Evolutionary conservation across 1,284 basidiomycete genomes (phyloP), one percentile per base, ranked within the genome.

Genomic region (Cryptococcus sp.): DNA sequence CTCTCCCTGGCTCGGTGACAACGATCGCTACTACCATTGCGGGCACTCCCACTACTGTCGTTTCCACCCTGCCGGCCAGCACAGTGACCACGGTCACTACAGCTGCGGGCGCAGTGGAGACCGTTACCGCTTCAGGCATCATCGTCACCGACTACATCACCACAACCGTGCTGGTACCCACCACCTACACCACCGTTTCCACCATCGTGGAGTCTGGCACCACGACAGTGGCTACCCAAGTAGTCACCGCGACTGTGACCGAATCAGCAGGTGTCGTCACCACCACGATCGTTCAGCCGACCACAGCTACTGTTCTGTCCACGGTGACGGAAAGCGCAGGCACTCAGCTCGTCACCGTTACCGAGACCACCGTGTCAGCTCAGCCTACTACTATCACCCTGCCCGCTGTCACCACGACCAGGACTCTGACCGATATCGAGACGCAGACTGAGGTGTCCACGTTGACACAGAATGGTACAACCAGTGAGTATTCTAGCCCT

Each of bases 1-100:
- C 55, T n/a, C 25, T 46, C 13, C 50, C 55, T 19, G 54, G 49
- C 16, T 22, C 19, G 16, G 35, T 52, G 27, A 49, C 47, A 13
- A 61, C 60, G 3, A 44, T 61, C 1, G 47, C 50, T 4, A 47
- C 49, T 6, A 57, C 60, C 47, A 19, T 45, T 16, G 35, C 53
- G 7, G 57, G 56, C 16, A 42, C 38, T 6, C 25, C 50, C 13
- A 56, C 57, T 7, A 56, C 54, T 13, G 25, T 56, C 3, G 35
- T 47, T n/a, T 41, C 50, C 20, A 60, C 55, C 19, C 8, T 60
- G n/a, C 51, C 61, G 11, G 54, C 49, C n/a, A 47, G 23, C 35
- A 56, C 61, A 3, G 40, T 57, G 47, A 62, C 57, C 3, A 16
- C 41, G 25, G 23, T 52, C 17, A 20, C 53, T 45, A 58, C 52